These are phyloP conservation scores for Aspergillus tamarii DNA, from an alignment of 2,329 filamentous ascomycete genomes.

Conservation along the genomic window DNA sequence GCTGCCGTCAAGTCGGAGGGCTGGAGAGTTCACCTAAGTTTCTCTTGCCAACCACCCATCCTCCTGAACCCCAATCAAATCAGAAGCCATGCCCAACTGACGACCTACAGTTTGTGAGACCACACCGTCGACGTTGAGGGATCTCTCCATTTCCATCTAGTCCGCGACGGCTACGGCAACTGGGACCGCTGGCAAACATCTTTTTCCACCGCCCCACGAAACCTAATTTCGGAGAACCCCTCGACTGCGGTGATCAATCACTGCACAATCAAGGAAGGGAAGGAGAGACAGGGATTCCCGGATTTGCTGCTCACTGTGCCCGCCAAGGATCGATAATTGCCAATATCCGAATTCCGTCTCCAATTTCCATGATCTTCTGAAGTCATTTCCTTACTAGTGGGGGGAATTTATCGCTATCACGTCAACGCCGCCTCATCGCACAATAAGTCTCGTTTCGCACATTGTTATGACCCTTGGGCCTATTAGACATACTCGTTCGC, in stretches of 20 bases:
- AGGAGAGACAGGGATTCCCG: conserved; percentile 12
- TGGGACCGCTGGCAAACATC: conserved; percentile 9
- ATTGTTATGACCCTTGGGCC: conserved; percentile 32
- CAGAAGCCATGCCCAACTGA: conserved; percentile 7
- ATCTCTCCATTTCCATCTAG: not conserved
- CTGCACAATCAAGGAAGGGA: conserved; percentile 12
- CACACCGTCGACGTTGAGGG: conserved; percentile 1
- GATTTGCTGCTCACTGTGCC: not conserved
- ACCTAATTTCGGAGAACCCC: conserved; percentile 30
- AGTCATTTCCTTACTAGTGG: conserved; percentile 24
- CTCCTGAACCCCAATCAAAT: not conserved
- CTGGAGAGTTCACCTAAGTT: not conserved
- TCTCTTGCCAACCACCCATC: conserved; percentile 1
- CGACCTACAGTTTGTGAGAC: conserved; percentile 5
- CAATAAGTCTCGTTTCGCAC: conserved; percentile 37
- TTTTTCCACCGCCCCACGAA: conserved; percentile 30
- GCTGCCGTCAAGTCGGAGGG: not conserved
- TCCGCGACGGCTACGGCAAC: conserved; percentile 1
- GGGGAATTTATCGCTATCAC: conserved; percentile 23
- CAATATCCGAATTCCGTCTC: not conserved
- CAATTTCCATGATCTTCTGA: conserved; percentile 10
- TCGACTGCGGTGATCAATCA: conserved; percentile 27
- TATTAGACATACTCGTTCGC: conserved; percentile 20
- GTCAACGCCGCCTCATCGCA: conserved; percentile 34
- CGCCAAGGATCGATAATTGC: not conserved